Percentiles rank a stretch among this genome's conserved stretches.
These are phyloP conservation scores for Elsinoe necatrix DNA, from an alignment of 2,329 filamentous ascomycete genomes.

Conservation along the genomic window DNA sequence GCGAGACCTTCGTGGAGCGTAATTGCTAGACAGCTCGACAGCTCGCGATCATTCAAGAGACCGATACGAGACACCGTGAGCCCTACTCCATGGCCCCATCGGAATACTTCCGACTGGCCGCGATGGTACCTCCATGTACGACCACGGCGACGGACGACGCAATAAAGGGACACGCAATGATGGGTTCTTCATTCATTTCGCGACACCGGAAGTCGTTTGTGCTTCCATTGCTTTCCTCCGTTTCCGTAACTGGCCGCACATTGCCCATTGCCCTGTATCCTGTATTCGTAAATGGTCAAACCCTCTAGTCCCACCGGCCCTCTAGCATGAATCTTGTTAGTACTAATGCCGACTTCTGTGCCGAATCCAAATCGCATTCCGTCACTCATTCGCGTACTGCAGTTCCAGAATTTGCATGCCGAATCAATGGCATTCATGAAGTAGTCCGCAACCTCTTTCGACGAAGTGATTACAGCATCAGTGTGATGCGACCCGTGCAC, in stretches of 20 bases:
- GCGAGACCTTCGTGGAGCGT: not conserved
- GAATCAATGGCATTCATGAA: conserved; percentile 86
- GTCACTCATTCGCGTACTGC: conserved; percentile 86
- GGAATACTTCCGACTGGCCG: not conserved
- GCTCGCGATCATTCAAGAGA: not conserved
- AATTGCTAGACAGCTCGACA: not conserved
- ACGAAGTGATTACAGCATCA: conserved; percentile 74
- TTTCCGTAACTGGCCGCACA: conserved; percentile 64
- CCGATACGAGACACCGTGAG: not conserved
- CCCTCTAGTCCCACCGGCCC: conserved; percentile 92
- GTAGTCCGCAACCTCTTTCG: conserved; percentile 57
- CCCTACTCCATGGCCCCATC: not conserved
- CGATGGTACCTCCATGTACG: not conserved
- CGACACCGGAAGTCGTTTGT: conserved; percentile 39
- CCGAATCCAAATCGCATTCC: conserved; percentile 97
- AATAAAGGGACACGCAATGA: not conserved
- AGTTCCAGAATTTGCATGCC: conserved; percentile 94
- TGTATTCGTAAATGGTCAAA: conserved; percentile 95
- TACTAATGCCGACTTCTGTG: conserved; percentile 96
- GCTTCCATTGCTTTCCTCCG: conserved; percentile 49
- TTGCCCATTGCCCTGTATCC: conserved; percentile 76
- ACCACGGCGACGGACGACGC: not conserved
- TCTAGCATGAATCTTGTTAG: conserved; percentile 93
- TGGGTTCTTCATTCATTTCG: not conserved
- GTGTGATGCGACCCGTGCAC: conserved; percentile 87